Conservation (phyloP, 495 filamentous ascomycete species). For the Thozetella sp. region DNA sequence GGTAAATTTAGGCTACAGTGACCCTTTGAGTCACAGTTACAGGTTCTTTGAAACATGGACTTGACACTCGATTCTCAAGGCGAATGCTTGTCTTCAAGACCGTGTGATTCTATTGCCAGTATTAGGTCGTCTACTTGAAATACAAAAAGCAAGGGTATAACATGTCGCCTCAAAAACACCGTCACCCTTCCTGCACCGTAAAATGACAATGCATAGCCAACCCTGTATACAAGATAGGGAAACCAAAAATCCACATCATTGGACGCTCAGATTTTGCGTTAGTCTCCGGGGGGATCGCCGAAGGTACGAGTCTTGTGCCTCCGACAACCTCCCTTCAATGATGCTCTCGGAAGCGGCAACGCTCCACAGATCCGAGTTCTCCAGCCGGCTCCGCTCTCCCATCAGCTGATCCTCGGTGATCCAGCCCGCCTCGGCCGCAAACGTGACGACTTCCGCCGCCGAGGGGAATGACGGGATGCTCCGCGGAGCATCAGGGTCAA, state of each 20-base stretch:
- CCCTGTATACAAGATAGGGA: neutral
- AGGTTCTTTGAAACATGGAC: too few species aligned
- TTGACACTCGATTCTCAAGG: too few species aligned
- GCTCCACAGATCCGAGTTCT: constrained; percentile 29
- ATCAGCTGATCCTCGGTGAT: constrained; percentile 42
- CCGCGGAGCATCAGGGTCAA: constrained; percentile 39
- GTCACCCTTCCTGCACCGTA: too few species aligned
- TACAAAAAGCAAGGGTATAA: neutral
- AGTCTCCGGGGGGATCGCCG: constrained; percentile 10
- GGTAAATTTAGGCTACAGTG: too few species aligned
- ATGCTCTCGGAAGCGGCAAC: constrained; percentile 13
- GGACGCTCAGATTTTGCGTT: neutral
- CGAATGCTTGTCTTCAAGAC: too few species aligned
- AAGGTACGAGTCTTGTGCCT: constrained; percentile 3
- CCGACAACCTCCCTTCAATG: neutral
- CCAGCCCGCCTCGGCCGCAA: constrained; percentile 46
- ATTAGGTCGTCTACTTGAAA: neutral
- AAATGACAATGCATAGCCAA: neutral
- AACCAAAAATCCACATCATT: neutral
- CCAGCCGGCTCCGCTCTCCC: constrained; percentile 25
- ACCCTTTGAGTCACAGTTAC: too few species aligned
- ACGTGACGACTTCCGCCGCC: constrained; percentile 42
- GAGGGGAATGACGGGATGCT: constrained; percentile 35
- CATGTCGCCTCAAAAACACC: neutral
- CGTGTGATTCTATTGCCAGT: too few species aligned